Evolutionary conservation across 768 basidiomycete genomes (phyloP).

Genomic region (Amanita muscaria): DNA sequence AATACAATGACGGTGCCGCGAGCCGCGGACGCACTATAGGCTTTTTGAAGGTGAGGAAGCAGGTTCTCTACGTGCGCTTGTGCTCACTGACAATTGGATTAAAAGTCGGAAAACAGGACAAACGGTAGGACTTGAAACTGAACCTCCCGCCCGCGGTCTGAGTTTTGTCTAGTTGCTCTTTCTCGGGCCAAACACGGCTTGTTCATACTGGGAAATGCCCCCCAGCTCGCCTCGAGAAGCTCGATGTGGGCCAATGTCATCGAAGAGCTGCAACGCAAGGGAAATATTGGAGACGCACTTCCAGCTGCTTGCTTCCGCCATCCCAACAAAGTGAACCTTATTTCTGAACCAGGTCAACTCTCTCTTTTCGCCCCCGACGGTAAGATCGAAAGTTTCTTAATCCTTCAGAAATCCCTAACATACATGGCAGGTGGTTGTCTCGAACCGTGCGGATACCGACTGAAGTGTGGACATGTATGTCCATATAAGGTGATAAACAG

Average conservation of each 20-base stretch:
- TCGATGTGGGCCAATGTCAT: constrained; percentile 51
- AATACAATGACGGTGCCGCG: constrained; percentile 22
- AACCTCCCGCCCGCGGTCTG: constrained; percentile 5
- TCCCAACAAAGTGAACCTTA: constrained; percentile 28
- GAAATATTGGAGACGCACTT: constrained; percentile 40
- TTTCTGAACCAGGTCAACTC: constrained; percentile 46
- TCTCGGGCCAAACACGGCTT: constrained; percentile 70
- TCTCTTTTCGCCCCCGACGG: constrained; percentile 48
- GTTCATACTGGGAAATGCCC: constrained; percentile 63
- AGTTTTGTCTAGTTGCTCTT: constrained; percentile 42
- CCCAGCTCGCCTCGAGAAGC: constrained; percentile 40
- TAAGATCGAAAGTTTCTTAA: constrained; percentile 14
- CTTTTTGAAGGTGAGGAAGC: constrained; percentile 52
- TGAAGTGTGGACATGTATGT: constrained; percentile 59
- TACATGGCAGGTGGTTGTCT: constrained; percentile 48
- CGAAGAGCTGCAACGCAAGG: constrained; percentile 42
- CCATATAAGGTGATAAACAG: constrained; percentile 41
- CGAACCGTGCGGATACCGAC: constrained; percentile 39
- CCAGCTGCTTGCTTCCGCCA: constrained; percentile 54
- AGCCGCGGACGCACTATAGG: constrained; percentile 44
- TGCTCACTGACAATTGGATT: neutral
- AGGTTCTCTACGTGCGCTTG: neutral
- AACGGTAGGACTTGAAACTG: constrained; percentile 28
- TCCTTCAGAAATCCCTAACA: neutral
- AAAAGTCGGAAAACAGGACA: constrained; percentile 50